Evolutionary conservation across 2,329 filamentous ascomycete species (phyloP), one percentile per base, ranked within the genome.

Genomic region (Atkinsonella texensis): DNA sequence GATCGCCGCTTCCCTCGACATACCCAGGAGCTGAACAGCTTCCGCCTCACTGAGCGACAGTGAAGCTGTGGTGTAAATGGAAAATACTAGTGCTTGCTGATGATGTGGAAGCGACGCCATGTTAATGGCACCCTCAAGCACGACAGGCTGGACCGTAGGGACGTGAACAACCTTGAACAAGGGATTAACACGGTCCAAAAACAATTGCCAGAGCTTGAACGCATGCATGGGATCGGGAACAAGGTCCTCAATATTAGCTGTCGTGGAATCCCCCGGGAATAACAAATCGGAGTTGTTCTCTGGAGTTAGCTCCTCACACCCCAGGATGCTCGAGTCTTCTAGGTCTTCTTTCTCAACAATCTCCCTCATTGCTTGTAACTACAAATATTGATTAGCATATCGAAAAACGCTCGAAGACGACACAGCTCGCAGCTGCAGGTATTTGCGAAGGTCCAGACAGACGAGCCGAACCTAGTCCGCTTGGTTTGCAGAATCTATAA

Each of bases 171-270:
- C 68, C 62, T 89, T 90, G 57, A 81, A 79, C 45, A 89, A 64
- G 0, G 86, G 85, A 59, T 90, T 85, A 51, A 90, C 81, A 54
- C 87, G 82, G 47, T 87, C 81, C 6, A 89, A 69, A 57, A 84
- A 89, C 9, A 80, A 71, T 62, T 89, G 83, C 87, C 87, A 91
- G 5, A 91, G 73, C 48, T 76, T 75, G 59, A 87, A 82, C 28
- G 86, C 77, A 35, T 87, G 80, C 12, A 79, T 74, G 0, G 81
- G 76, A 4, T 79, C 71, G 0, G 87, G 86, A 57, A 85, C 82
- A 61, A 85, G 67, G 13, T 75, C 71, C 49, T 75, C 71, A 13
- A 70, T 58, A 44, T 64, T 70, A 23, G 64, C 60, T 6, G 65
- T 62, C 1, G 67, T 64, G 32, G 69, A 61, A 49, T 73, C 70